These are phyloP conservation scores for Rhizomucor pusillus DNA, from an alignment of 371 early-diverging fungal species.

Conservation along the genomic window DNA sequence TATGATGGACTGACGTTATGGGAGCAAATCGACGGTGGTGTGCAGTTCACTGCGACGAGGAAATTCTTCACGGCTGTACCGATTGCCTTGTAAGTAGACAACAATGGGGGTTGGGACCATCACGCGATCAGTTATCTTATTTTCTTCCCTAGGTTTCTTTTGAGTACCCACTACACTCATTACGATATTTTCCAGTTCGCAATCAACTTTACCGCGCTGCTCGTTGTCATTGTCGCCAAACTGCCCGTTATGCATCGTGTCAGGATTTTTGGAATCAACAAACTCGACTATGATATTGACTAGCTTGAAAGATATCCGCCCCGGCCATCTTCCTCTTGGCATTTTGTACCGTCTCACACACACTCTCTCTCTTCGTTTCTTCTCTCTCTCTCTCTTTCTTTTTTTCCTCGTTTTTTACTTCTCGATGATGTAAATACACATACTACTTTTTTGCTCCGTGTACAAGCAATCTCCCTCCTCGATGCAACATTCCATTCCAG, in stretches of 20 bases:
- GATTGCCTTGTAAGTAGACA: constrained; percentile 77
- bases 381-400: not conserved
- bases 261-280: constrained; percentile 87
- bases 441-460: not conserved
- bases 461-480: too few relatives aligned
- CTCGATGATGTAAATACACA: not conserved
- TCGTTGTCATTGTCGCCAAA: constrained; percentile 88
- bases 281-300: constrained; percentile 23
- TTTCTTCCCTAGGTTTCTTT: constrained; percentile 71
- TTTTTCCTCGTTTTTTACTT: not conserved
- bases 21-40: constrained; percentile 98
- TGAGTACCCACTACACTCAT: constrained; percentile 94
- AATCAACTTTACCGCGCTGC: constrained; percentile 79
- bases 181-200: constrained; percentile 86
- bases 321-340: too few relatives aligned
- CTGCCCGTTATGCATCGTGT: constrained; percentile 94
- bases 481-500: too few relatives aligned
- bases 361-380: too few relatives aligned
- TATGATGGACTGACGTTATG: constrained; percentile 93
- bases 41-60: constrained; percentile 95
- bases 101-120: not conserved
- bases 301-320: constrained; percentile 1
- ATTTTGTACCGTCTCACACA: too few relatives aligned
- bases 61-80: constrained; percentile 94
- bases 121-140: constrained; percentile 1